Base-by-base conservation (phyloP, 2,329 filamentous ascomycete species). In the Colletotrichum neosansevieriae region DNA sequence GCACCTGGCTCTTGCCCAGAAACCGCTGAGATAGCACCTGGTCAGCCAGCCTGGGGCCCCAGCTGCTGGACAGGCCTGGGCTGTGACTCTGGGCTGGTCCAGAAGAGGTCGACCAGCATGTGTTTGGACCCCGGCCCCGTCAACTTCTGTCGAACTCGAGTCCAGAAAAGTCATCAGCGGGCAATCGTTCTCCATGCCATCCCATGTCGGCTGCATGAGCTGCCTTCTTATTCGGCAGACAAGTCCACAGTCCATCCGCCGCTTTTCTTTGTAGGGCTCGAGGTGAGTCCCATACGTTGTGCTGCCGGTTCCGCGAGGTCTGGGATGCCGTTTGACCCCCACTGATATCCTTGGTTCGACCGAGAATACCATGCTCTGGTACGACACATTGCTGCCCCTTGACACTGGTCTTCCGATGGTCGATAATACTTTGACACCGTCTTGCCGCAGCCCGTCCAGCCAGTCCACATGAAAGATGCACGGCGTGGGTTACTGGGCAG, bases 141-240 rank as follows among this genome's bases (percentile, higher is more conserved):
- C 54, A 44, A 44, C 42, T 60, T 60, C 49, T 60, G 62, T 65
- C 50, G 40, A 59, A 50, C 24, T 59, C 54, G 34, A 60, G 56
- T 59, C 66, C 66, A 36, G 32, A 69, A 66, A 66, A 47, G 66
- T 66, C 42, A 50, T 40, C 67, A 69, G 63, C 53, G 57, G 63
- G 57, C 51, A 67, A 69, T 69, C 67, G 40, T 63, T 63, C 63
- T 67, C 67, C 67, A 69, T 67, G 36, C 57, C 44, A 67, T 68
- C 63, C 63, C 63, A 69, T 69, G 67, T 58, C 58, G 49, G 51
- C 34, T 53, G 63, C 63, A 62, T 38, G 42, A 49, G 63, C 36
- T 51, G 63, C 21, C 29, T 56, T 65, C 56, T 45, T 56, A 66
- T 66, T 69, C 66, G 56, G 54, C 54, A 56, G 34, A 15, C 6